These are phyloP conservation scores for Mortierella alpina DNA, from an alignment of 192 early-diverging fungal genomes.

Conservation along the genomic window DNA sequence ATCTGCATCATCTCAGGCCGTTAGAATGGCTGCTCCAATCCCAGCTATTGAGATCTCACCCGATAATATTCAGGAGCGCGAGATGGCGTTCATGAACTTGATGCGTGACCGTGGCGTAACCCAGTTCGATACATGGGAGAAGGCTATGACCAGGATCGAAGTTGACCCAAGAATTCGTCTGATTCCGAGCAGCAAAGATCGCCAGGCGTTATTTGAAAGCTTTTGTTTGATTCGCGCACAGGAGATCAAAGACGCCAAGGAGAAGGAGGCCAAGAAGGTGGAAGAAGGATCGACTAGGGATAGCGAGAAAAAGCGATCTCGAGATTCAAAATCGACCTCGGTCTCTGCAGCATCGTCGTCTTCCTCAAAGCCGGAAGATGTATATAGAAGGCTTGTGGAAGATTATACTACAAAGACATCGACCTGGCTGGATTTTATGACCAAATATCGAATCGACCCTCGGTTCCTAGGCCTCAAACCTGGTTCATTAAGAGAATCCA, in stretches of 20 bases:
- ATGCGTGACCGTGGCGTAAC: conserved; percentile 76
- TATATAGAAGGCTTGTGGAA: conserved; percentile 68
- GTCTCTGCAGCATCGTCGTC: conserved; percentile 6
- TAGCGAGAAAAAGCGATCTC: not conserved
- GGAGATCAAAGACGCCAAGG: conserved; percentile 64
- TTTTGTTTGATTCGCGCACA: conserved; percentile 73
- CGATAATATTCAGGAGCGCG: conserved; percentile 34
- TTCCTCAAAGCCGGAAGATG: conserved; percentile 59
- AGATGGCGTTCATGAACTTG: conserved; percentile 51
- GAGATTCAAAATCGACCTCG: conserved; percentile 18
- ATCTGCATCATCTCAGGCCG: not conserved
- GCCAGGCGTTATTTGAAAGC: conserved; percentile 75
- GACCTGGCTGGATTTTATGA: conserved; percentile 79
- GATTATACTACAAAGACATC: conserved; percentile 62
- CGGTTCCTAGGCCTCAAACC: conserved; percentile 68
- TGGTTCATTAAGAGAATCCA: conserved; percentile 67
- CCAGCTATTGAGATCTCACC: conserved; percentile 16
- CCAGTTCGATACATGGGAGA: conserved; percentile 83
- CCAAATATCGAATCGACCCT: conserved; percentile 74
- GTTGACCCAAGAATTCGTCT: conserved; percentile 62
- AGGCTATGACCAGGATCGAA: conserved; percentile 74
- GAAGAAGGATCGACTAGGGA: conserved; percentile 7
- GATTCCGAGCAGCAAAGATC: conserved; percentile 59
- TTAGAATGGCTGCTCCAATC: too few species aligned
- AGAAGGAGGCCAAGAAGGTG: conserved; percentile 49